Conservation (phyloP, 495 filamentous ascomycete species). For the Tuber magnatum region DNA sequence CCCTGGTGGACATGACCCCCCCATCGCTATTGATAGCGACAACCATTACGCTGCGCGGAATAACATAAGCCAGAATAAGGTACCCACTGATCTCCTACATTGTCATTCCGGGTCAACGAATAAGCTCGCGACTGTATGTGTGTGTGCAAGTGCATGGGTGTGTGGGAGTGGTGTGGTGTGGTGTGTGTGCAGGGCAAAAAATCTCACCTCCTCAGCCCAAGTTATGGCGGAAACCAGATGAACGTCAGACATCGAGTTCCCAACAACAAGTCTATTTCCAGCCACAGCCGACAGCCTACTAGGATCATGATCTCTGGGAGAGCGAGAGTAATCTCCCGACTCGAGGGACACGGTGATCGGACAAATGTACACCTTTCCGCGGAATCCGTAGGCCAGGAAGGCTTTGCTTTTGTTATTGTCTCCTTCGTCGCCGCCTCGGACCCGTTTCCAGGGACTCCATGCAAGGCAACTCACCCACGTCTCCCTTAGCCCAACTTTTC, state of each 20-base stretch:
- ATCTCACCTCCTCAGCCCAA: slow-evolving; percentile 37
- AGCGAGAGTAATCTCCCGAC: slow-evolving; percentile 22
- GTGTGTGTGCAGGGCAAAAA: background rate
- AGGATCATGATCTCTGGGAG: background rate
- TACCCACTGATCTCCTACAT: slow-evolving; percentile 32
- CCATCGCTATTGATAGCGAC: slow-evolving; percentile 36
- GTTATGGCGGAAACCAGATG: slow-evolving; percentile 33
- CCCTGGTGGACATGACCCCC: slow-evolving; percentile 30
- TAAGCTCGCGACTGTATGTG: slow-evolving; percentile 28
- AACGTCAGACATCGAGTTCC: slow-evolving; percentile 35
- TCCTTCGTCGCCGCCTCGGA: slow-evolving; percentile 21
- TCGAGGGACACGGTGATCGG: slow-evolving; percentile 26
- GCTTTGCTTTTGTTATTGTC: slow-evolving; percentile 31
- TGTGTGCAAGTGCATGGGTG: background rate
- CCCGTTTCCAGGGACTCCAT: slow-evolving; percentile 43
- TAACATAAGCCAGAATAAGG: slow-evolving; percentile 37
- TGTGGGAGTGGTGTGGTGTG: background rate
- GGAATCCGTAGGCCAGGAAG: slow-evolving; percentile 42
- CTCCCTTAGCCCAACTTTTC: slow-evolving; percentile 20
- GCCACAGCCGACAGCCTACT: slow-evolving; percentile 18
- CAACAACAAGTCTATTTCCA: slow-evolving; percentile 25
- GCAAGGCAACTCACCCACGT: slow-evolving; percentile 40
- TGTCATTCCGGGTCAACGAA: slow-evolving; percentile 33
- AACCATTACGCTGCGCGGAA: slow-evolving; percentile 35
- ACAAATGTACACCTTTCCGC: slow-evolving; percentile 34